phyloP scores from a whole-genome alignment of 495 filamentous ascomycete genomes.

The Cudoniella acicularis region DNA sequence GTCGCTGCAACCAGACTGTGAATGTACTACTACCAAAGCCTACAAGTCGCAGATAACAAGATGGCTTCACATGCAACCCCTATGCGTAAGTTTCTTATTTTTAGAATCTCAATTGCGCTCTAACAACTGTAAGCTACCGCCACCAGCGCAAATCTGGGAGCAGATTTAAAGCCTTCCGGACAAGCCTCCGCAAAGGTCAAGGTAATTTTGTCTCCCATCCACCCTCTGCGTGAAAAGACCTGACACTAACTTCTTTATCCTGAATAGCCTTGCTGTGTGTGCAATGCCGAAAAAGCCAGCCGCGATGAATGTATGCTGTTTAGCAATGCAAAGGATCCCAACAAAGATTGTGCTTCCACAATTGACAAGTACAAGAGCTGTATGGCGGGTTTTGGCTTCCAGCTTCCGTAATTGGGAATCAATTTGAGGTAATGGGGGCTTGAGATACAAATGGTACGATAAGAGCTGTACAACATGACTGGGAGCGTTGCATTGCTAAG shows the following conservation, averaged over 20 bases:
- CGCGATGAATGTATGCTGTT: slow-evolving; percentile 99
- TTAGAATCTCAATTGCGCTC: neutral
- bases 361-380: slow-evolving; percentile 86
- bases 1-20: neutral
- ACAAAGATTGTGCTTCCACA: slow-evolving; percentile 71
- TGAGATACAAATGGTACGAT: slow-evolving; percentile 7
- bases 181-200: slow-evolving; percentile 19
- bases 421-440: neutral
- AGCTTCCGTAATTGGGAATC: slow-evolving; percentile 38
- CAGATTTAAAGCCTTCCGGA: slow-evolving; percentile 19
- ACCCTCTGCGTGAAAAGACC: neutral
- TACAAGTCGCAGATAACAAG: slow-evolving; percentile 13
- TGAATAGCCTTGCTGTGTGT: slow-evolving; percentile 88
- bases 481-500: slow-evolving; percentile 20
- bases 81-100: slow-evolving; percentile 18
- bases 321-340: slow-evolving; percentile 71
- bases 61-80: slow-evolving; percentile 21
- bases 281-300: slow-evolving; percentile 86
- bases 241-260: neutral
- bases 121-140: slow-evolving; percentile 14
- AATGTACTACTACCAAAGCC: slow-evolving; percentile 13
- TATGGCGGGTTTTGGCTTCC: slow-evolving; percentile 93
- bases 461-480: neutral
- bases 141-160: slow-evolving; percentile 18
- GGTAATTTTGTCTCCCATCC: slow-evolving; percentile 2